These are phyloP conservation scores for Penicillium sp. DNA, from an alignment of 2,329 filamentous ascomycete genomes.

Conservation along the genomic window DNA sequence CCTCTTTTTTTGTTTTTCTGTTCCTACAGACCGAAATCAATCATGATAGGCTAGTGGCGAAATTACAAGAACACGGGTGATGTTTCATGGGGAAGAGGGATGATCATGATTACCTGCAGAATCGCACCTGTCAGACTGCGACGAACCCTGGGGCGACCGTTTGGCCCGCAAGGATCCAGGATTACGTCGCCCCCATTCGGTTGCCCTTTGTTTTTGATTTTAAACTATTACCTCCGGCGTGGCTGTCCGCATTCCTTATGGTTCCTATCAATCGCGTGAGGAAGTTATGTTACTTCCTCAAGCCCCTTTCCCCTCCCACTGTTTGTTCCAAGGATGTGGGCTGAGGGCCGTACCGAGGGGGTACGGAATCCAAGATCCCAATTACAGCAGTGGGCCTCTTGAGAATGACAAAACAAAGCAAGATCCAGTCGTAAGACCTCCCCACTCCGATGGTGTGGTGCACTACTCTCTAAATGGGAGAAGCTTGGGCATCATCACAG, in stretches of 20 bases:
- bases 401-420: too few relatives aligned
- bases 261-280: neutral
- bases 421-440: constrained; percentile 1
- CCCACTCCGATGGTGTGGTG: neutral
- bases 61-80: constrained; percentile 1
- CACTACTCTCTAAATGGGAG: constrained; percentile 2
- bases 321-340: neutral
- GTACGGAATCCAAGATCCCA: constrained; percentile 9
- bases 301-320: neutral
- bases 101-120: constrained; percentile 15
- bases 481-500: constrained; percentile 17
- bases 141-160: constrained; percentile 29
- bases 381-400: constrained; percentile 8
- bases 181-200: constrained; percentile 4
- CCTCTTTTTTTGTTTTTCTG: neutral
- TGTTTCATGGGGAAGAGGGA: neutral
- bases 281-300: neutral
- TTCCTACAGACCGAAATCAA: neutral
- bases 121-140: constrained; percentile 19
- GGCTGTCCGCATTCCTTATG: neutral
- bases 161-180: constrained; percentile 20
- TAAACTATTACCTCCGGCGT: neutral
- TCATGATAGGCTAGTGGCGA: neutral
- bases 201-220: neutral
- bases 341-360: constrained; percentile 20